Evolutionary conservation across 495 filamentous ascomycete species (phyloP), one percentile per base, ranked within the genome.

Genomic region (Talaromyces nanjingensis): DNA sequence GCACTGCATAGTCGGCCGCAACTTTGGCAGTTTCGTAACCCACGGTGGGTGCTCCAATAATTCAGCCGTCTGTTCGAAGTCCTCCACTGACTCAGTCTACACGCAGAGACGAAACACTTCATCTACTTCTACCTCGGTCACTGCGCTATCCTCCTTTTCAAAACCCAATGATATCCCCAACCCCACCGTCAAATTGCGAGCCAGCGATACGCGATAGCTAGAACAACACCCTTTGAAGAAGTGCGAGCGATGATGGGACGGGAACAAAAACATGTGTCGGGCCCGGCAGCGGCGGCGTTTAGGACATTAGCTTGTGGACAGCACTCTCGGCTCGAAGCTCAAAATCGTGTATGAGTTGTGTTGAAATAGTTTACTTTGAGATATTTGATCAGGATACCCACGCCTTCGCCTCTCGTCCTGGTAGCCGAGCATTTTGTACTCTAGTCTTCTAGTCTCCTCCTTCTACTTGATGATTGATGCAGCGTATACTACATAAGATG

Each of bases 91-190:
- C 22, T 54, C 31, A 56, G 16, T 20, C 45, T 18, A 49, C 16
- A 20, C 27, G 4, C 79, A 97, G 93, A 99, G 74, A 97, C 94
- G 47, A 97, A 97, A 78, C 94, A 99, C 77, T 99, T 99, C 81
- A 97, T 98, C 73, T 99, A 99, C 82, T 99, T 99, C 84, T 98
- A 98, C 79, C 90, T 98, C 65, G 94, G 94, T 57, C 94, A 97
- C 82, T 97, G 91, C 74, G 94, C 94, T 20, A 97, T 99, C 70
- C 87, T 99, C 52, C 87, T 99, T 62, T 99, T 98, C 86, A 99
- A 99, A 86, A 99, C 94, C 25, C 93, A 97, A 83, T 97, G 85
- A 79, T 61, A 56, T 24, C 52, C 27, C 29, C 52, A 56, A 20
- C 52, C 27, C 29, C 52, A 20, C 25, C 20, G 24, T 37, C 14